A percentile compares a stretch with the other conserved stretches of the same genome.
These are phyloP conservation scores for Mycena alexandri DNA, from an alignment of 768 basidiomycete genomes.

Conservation along the genomic window DNA sequence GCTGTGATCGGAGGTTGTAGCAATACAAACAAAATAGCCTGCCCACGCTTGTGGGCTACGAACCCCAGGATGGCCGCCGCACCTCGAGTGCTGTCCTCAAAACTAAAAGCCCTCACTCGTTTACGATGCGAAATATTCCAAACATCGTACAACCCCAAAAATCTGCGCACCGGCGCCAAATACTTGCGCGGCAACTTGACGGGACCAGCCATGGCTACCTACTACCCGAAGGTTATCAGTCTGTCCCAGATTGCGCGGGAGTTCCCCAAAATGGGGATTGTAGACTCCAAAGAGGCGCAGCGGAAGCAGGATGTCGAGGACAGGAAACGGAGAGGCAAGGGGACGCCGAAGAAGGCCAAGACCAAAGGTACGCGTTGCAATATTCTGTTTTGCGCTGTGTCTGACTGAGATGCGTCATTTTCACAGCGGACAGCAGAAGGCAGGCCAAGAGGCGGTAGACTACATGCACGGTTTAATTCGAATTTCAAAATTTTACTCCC, in stretches of 20 bases:
- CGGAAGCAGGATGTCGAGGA: slow-evolving; percentile 77
- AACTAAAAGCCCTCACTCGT: slow-evolving; percentile 60
- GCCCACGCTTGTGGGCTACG: background rate
- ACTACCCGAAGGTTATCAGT: slow-evolving; percentile 79
- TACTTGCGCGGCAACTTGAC: slow-evolving; percentile 86
- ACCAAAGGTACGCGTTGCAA: slow-evolving; percentile 62
- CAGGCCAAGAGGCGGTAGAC: slow-evolving; percentile 56
- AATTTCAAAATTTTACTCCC: background rate
- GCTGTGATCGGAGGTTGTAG: slow-evolving; percentile 1
- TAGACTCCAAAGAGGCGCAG: slow-evolving; percentile 76
- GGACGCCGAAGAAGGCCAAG: slow-evolving; percentile 85
- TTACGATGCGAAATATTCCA: slow-evolving; percentile 84
- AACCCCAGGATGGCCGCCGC: slow-evolving; percentile 10
- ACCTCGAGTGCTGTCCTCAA: slow-evolving; percentile 12
- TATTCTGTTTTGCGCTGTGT: background rate
- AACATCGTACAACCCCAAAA: slow-evolving; percentile 88
- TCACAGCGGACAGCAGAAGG: slow-evolving; percentile 66
- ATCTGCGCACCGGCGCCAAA: slow-evolving; percentile 89
- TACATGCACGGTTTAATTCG: background rate
- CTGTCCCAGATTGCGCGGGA: slow-evolving; percentile 63
- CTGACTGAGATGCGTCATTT: slow-evolving; percentile 18
- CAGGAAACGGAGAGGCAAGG: slow-evolving; percentile 83
- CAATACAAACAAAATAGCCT: background rate
- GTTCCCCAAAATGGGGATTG: slow-evolving; percentile 70
- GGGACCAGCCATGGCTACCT: slow-evolving; percentile 87